phyloP scores from a whole-genome alignment of 1,139 yeast genomes.

The Debaryomyces sp. region DNA sequence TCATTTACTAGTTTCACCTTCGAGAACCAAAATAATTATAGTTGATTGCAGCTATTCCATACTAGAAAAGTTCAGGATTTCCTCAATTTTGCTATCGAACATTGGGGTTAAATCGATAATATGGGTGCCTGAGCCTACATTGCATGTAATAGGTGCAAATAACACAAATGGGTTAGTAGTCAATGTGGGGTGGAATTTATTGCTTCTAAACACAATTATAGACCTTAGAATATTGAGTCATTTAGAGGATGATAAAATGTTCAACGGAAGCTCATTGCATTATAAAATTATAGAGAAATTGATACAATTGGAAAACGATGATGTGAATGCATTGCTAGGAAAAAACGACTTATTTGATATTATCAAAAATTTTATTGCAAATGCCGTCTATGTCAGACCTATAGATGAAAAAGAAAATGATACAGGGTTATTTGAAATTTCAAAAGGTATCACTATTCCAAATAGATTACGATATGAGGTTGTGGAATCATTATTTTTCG shows the following conservation, averaged over 20 bases:
- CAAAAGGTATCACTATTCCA: constrained; percentile 27
- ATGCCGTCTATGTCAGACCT: constrained; percentile 24
- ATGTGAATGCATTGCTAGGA: constrained; percentile 13
- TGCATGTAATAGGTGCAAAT: constrained; percentile 53
- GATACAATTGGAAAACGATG: constrained; percentile 13
- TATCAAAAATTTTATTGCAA: constrained; percentile 33
- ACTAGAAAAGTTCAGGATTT: constrained; percentile 30
- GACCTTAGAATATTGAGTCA: constrained; percentile 43
- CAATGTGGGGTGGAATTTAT: constrained; percentile 57
- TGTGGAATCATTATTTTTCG: constrained; percentile 19
- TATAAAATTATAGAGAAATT: constrained; percentile 20
- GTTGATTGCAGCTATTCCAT: constrained; percentile 33
- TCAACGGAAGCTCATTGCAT: constrained; percentile 23
- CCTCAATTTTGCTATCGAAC: constrained; percentile 42
- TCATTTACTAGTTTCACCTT: constrained; percentile 32
- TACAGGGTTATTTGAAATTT: constrained; percentile 19
- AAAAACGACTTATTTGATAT: constrained; percentile 22
- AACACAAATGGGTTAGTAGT: constrained; percentile 53
- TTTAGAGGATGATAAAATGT: constrained; percentile 12
- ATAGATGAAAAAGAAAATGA: constrained; percentile 9
- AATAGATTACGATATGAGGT: constrained; percentile 24
- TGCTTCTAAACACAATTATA: constrained; percentile 50
- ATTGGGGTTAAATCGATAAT: constrained; percentile 47
- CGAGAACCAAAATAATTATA: constrained; percentile 40
- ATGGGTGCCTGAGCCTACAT: constrained; percentile 49